Evolutionary conservation across 2,329 filamentous ascomycete genomes (phyloP).

Genomic region (Beauveria asiatica): DNA sequence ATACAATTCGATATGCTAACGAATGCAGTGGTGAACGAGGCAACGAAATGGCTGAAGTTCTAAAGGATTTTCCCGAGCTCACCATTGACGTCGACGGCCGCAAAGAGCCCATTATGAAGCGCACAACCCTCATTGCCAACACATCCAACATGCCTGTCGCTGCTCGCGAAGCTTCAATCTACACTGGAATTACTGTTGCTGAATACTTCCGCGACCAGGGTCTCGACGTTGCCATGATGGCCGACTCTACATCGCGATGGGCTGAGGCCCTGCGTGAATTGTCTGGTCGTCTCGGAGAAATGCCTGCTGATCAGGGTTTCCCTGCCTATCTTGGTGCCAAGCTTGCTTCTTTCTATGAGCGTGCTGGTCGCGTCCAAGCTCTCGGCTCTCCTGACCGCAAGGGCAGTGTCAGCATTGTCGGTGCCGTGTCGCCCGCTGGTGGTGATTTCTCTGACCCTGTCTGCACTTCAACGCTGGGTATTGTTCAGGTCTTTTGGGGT

Average conservation of each 20-base stretch:
- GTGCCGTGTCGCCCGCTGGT: constrained; percentile 91
- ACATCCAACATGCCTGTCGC: constrained; percentile 99
- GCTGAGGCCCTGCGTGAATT: constrained; percentile 97
- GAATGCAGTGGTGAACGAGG: constrained; percentile 65
- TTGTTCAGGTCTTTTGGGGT: constrained; percentile 99
- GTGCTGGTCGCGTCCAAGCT: constrained; percentile 77
- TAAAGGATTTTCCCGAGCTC: constrained; percentile 99
- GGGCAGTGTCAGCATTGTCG: constrained; percentile 95
- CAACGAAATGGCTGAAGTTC: constrained; percentile 98
- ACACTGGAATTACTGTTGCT: constrained; percentile 88
- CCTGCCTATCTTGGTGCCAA: constrained; percentile 95
- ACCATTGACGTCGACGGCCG: constrained; percentile 90
- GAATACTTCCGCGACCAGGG: constrained; percentile 98
- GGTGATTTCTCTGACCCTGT: constrained; percentile 99
- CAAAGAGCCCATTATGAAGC: constrained; percentile 99
- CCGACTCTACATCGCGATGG: constrained; percentile 96
- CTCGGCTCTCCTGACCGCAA: constrained; percentile 82
- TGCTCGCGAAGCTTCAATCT: constrained; percentile 96
- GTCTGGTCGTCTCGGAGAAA: constrained; percentile 96
- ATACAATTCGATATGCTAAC: constrained; percentile 14
- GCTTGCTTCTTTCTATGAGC: constrained; percentile 98
- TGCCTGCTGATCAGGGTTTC: constrained; percentile 99
- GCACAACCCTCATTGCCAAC: constrained; percentile 95
- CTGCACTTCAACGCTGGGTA: constrained; percentile 85
- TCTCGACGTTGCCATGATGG: constrained; percentile 99